Evolutionary conservation across 2,329 filamentous ascomycete species (phyloP).

Genomic region (Aspergillus latus): DNA sequence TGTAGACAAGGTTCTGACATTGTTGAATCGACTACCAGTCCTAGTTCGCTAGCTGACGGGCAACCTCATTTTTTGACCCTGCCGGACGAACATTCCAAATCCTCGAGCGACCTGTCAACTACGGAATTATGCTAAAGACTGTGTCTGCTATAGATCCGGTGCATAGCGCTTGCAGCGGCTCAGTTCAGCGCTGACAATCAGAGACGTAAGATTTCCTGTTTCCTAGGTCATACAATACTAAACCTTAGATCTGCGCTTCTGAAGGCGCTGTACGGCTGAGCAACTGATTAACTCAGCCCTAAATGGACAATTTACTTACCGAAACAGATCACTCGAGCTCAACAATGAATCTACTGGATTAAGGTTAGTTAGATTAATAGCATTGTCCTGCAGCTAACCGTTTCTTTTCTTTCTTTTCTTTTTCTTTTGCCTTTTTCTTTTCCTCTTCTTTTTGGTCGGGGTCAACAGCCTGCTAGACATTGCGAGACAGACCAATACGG

Average conservation of each 20-base stretch:
- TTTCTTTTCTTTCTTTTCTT: neutral
- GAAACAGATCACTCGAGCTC: slow-evolving; percentile 76
- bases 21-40: slow-evolving; percentile 46
- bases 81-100: slow-evolving; percentile 64
- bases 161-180: slow-evolving; percentile 64
- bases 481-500: slow-evolving; percentile 83
- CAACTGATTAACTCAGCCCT: slow-evolving; percentile 67
- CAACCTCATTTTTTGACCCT: slow-evolving; percentile 74
- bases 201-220: slow-evolving; percentile 47
- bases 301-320: slow-evolving; percentile 77
- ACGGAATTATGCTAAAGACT: slow-evolving; percentile 81
- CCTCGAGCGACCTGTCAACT: slow-evolving; percentile 79
- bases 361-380: slow-evolving; percentile 53
- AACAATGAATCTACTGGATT: slow-evolving; percentile 87
- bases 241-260: slow-evolving; percentile 60
- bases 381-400: slow-evolving; percentile 13
- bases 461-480: slow-evolving; percentile 79
- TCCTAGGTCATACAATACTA: neutral
- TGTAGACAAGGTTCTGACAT: slow-evolving; percentile 73
- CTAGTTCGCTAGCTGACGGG: slow-evolving; percentile 16
- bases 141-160: slow-evolving; percentile 67
- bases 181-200: slow-evolving; percentile 62
- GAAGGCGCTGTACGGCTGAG: slow-evolving; percentile 60
- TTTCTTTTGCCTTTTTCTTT: too few relatives aligned
- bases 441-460: slow-evolving; percentile 56